Percentiles rank a stretch among this genome's conserved stretches.
Evolutionary conservation across 225 moss, liverwort and hornwort species (phyloP).

Genomic region (Neckera pumila): DNA sequence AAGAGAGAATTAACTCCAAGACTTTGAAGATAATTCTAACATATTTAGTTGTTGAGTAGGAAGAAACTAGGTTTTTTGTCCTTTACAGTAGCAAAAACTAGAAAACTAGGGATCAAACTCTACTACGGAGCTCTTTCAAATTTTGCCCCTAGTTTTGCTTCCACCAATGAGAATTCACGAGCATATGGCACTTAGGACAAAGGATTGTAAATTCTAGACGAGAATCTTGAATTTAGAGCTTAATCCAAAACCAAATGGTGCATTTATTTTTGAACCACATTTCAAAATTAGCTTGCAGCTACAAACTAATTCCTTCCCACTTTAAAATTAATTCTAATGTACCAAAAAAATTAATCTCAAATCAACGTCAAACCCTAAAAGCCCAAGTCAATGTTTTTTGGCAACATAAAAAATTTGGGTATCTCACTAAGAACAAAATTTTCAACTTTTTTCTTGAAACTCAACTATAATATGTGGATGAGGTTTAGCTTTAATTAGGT

Average conservation of each 20-base stretch:
- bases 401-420: no score
- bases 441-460: no score
- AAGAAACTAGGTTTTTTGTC: no score
- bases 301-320: fast-evolving
- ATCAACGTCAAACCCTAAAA: no score
- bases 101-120: background rate
- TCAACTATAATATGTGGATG: no score
- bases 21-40: background rate
- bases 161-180: background rate
- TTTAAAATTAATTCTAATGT: background rate
- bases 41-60: fast-evolving
- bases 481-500: no score
- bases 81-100: background rate
- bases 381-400: no score
- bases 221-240: background rate
- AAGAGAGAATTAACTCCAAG: no score
- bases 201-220: background rate
- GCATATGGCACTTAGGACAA: fast-evolving
- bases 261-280: fast-evolving
- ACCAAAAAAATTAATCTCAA: background rate
- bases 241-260: background rate
- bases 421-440: no score
- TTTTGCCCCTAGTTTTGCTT: background rate
- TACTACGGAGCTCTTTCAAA: background rate
- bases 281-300: background rate